phyloP scores from a whole-genome alignment of 2,329 filamentous ascomycete species.

The Ceratocystis variospora region DNA sequence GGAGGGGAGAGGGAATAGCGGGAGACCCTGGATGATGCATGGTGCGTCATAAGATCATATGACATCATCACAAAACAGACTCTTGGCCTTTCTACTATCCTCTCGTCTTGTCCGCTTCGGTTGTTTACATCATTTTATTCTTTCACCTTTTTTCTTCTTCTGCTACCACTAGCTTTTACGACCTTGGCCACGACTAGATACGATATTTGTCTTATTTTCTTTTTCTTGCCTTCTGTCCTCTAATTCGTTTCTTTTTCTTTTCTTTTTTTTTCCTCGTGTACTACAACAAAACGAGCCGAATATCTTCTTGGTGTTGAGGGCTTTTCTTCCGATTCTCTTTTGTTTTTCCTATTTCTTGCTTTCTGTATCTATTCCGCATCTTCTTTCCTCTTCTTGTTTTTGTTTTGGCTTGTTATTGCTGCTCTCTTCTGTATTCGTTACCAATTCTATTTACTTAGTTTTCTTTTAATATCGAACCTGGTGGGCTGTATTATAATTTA shows the following conservation, averaged over 20 bases:
- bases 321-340: conserved; percentile 20
- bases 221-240: not conserved
- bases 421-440: not conserved
- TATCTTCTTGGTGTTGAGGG: conserved; percentile 17
- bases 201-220: not conserved
- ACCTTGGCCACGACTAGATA: conserved; percentile 8
- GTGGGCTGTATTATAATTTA: not conserved
- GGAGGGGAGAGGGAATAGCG: not conserved
- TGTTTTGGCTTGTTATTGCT: conserved; percentile 1
- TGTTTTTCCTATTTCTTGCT: conserved; percentile 19
- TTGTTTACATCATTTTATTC: not conserved
- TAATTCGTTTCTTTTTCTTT: conserved; percentile 15
- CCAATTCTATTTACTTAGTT: not conserved
- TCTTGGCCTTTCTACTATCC: not conserved
- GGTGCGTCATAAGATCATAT: not conserved
- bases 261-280: conserved; percentile 2
- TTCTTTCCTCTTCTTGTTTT: conserved; percentile 10
- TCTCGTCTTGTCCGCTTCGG: not conserved
- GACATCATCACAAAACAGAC: not conserved
- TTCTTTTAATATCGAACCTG: not conserved
- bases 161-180: conserved; percentile 19
- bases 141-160: conserved; percentile 18
- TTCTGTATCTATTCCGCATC: conserved; percentile 9
- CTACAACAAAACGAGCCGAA: not conserved
- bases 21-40: not conserved